Evolutionary conservation across 208 protist genomes (phyloP), one percentile per base, ranked within the genome.

Genomic region (Wallacemonas sp.): DNA sequence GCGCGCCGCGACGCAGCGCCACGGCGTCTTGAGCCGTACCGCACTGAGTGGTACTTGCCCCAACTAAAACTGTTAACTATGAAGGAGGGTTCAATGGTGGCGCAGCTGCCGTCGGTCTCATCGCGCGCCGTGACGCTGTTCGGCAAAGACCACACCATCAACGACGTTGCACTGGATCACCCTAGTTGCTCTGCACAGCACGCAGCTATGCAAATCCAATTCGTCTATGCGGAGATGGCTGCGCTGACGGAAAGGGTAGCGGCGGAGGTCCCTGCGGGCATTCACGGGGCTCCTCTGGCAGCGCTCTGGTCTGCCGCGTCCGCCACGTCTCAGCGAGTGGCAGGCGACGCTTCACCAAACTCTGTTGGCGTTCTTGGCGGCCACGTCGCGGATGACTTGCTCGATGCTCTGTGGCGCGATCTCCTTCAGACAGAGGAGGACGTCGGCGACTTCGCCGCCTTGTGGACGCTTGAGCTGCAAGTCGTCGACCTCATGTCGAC

Each of bases 161-260:
- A 81, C 58, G 86, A 95, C 59, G 68, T 92, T 24, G 61, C 55
- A 6, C 63, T 89, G 0, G 85, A 85, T 17, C 89, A 95, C 77
- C 78, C 78, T 0, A 91, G 84, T 63, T 95, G 89, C 69, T 95
- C 89, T 12, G 60, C 62, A 1, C 89, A 95, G 58, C 89, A 95
- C 70, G 89, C 89, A 8, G 79, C 74, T 0, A 36, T 95, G 8
- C 76, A 87, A 46, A 78, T 89, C 44, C 66, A 76, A 13, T 95
- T 94, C 62, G 61, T 66, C n/a, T 36, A 78, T n/a, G 29, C 48
- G 0, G 69, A 73, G 38, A 63, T 72, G 21, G 59, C 44, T 0
- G 17, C 50, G 9, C 8, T 81, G 24, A 24, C 46, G 8, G 52
- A 52, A 22, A 38, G 27, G 48, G 29, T 29, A 1, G 41, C 24